Conservation (phyloP, 1,284 basidiomycete species). For the Irpex sp. region DNA sequence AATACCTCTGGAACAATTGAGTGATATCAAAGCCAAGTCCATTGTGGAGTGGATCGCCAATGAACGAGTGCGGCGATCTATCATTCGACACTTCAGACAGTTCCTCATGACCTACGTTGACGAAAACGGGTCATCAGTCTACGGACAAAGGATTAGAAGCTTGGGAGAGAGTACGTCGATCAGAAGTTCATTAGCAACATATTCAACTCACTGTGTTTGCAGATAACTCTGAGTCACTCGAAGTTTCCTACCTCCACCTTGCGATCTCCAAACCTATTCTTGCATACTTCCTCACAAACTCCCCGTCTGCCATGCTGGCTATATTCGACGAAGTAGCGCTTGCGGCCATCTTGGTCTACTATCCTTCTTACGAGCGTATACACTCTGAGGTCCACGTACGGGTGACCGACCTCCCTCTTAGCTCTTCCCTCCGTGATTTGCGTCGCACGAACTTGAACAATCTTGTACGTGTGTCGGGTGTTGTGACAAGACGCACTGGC, state of each 20-base stretch:
- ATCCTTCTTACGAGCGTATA: constrained; percentile 94
- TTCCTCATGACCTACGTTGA: constrained; percentile 97
- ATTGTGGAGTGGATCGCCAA: constrained; percentile 97
- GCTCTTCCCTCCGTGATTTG: constrained; percentile 87
- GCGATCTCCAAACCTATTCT: constrained; percentile 89
- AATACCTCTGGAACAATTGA: constrained; percentile 91
- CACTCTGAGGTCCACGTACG: constrained; percentile 98
- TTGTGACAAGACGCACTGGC: constrained; percentile 94
- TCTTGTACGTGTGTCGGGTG: constrained; percentile 91
- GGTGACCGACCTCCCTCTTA: constrained; percentile 89
- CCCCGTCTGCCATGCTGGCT: constrained; percentile 86
- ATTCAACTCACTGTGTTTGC: neutral
- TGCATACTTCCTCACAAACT: constrained; percentile 96
- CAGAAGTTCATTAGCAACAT: neutral
- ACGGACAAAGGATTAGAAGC: constrained; percentile 89
- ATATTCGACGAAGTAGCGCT: constrained; percentile 97
- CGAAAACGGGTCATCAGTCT: constrained; percentile 86
- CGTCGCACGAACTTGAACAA: constrained; percentile 92
- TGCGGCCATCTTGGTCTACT: constrained; percentile 91
- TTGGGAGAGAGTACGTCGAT: constrained; percentile 84
- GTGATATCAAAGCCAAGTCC: constrained; percentile 95
- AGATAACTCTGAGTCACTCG: constrained; percentile 97
- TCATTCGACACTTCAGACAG: constrained; percentile 89
- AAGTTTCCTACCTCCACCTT: constrained; percentile 93
- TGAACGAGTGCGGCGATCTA: constrained; percentile 85